Percentiles rank a stretch among this genome's conserved stretches.
Conservation (phyloP, 2,329 filamentous ascomycete genomes). For the Alternaria novae-zelandiae region DNA sequence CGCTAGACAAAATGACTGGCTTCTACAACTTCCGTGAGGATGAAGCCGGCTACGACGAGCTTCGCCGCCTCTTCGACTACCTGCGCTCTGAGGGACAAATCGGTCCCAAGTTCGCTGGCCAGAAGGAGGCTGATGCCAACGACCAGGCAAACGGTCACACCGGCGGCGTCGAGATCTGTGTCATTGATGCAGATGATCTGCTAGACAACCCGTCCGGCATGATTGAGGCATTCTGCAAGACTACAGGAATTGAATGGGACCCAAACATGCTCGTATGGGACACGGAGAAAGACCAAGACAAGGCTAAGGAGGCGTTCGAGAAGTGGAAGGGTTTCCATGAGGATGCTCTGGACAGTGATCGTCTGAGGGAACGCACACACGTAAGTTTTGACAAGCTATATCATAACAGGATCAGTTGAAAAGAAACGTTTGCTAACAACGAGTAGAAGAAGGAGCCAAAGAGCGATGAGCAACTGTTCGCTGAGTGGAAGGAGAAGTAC, state of each 20-base stretch:
- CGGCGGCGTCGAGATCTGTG: constrained; percentile 70
- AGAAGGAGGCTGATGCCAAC: constrained; percentile 40
- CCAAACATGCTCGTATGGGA: constrained; percentile 86
- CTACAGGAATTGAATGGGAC: constrained; percentile 77
- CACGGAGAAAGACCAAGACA: constrained; percentile 71
- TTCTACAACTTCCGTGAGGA: constrained; percentile 86
- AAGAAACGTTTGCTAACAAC: not conserved
- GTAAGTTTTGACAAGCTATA: constrained; percentile 49
- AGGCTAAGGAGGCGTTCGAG: constrained; percentile 79
- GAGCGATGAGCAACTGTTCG: constrained; percentile 70
- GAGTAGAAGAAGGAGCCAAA: constrained; percentile 65
- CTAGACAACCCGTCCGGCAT: constrained; percentile 81
- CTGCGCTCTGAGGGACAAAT: constrained; percentile 72
- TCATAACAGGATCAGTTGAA: not conserved
- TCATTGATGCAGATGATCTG: constrained; percentile 92
- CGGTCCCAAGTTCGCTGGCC: constrained; percentile 68
- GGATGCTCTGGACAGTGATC: constrained; percentile 84
- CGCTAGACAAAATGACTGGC: constrained; percentile 79
- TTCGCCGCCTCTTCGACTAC: constrained; percentile 87
- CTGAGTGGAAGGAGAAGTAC: constrained; percentile 76
- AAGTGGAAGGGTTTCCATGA: constrained; percentile 99
- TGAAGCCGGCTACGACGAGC: constrained; percentile 90
- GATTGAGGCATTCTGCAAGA: constrained; percentile 80
- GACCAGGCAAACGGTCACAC: constrained; percentile 42
- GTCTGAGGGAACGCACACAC: constrained; percentile 72